These are phyloP conservation scores for Lasiosphaeria miniovina DNA, from an alignment of 495 filamentous ascomycete genomes.

Conservation along the genomic window DNA sequence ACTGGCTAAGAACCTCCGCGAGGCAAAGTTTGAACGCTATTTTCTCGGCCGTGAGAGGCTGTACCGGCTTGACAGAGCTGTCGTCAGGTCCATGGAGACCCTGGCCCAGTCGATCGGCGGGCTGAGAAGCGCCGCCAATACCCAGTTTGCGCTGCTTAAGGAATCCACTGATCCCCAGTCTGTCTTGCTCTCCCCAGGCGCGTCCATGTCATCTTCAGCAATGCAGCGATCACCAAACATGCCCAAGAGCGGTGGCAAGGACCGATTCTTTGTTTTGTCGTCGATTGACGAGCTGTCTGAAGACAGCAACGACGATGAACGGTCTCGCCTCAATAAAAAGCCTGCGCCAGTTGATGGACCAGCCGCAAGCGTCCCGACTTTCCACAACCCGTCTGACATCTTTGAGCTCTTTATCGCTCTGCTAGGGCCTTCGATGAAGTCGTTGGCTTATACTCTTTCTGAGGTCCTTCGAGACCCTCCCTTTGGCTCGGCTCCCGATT, in stretches of 20 bases:
- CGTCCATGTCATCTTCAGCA: slow-evolving; percentile 30
- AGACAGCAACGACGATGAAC: slow-evolving; percentile 51
- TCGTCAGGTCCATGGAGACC: slow-evolving; percentile 82
- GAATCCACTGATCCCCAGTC: slow-evolving; percentile 44
- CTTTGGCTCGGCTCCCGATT: slow-evolving; percentile 62
- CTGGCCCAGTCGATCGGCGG: slow-evolving; percentile 90
- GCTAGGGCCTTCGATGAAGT: slow-evolving; percentile 93
- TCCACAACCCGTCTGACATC: slow-evolving; percentile 66
- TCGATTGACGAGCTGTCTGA: slow-evolving; percentile 67
- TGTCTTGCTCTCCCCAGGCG: slow-evolving; percentile 30
- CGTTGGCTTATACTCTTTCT: slow-evolving; percentile 82
- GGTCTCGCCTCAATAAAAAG: slow-evolving; percentile 12
- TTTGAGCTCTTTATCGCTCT: slow-evolving; percentile 84
- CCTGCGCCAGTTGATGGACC: slow-evolving; percentile 12
- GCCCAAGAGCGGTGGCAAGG: slow-evolving; percentile 26
- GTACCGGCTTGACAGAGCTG: slow-evolving; percentile 72
- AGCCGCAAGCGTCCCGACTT: slow-evolving; percentile 26
- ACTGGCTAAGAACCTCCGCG: slow-evolving; percentile 75
- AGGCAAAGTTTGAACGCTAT: slow-evolving; percentile 90
- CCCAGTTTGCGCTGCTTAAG: slow-evolving; percentile 80
- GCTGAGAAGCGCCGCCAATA: slow-evolving; percentile 80
- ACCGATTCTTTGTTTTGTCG: slow-evolving; percentile 43
- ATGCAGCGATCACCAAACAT: slow-evolving; percentile 32
- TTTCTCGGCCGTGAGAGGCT: slow-evolving; percentile 77
- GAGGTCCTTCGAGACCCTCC: slow-evolving; percentile 86